These are phyloP conservation scores for Colletotrichum sp. DNA, from an alignment of 2,329 filamentous ascomycete genomes.

Conservation along the genomic window DNA sequence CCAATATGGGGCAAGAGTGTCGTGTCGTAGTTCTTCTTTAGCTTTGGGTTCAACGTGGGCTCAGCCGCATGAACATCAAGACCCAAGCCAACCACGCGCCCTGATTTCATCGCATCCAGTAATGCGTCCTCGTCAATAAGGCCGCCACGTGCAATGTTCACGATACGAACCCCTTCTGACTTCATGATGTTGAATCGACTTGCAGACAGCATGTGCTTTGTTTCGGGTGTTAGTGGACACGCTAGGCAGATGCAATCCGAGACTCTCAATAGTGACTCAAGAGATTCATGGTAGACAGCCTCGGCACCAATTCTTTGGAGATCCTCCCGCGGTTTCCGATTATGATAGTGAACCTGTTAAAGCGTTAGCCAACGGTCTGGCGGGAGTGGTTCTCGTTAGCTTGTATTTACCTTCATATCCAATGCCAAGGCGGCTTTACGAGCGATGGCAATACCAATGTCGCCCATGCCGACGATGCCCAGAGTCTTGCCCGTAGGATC, in stretches of 20 bases:
- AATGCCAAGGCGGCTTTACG: not conserved
- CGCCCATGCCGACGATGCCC: not conserved
- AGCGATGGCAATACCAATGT: not conserved
- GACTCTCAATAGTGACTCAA: not conserved
- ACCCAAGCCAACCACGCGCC: not conserved
- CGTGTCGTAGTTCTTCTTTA: not conserved
- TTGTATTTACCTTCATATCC: not conserved
- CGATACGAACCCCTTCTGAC: not conserved
- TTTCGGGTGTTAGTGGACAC: not conserved
- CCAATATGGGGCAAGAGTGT: not conserved
- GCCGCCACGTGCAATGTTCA: not conserved
- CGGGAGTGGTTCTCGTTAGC: no score
- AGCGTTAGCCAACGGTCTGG: fast-evolving
- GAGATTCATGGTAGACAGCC: not conserved
- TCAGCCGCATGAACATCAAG: not conserved
- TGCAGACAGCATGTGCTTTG: not conserved
- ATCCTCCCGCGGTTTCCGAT: not conserved
- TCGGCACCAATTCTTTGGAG: not conserved
- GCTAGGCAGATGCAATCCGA: not conserved
- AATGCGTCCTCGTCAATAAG: not conserved
- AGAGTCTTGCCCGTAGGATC: not conserved
- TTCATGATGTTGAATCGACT: not conserved
- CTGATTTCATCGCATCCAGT: not conserved
- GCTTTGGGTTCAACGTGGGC: not conserved
- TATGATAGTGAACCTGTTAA: not conserved